phyloP scores from a whole-genome alignment of 2,329 filamentous ascomycete species.

The Fusarium sp. region DNA sequence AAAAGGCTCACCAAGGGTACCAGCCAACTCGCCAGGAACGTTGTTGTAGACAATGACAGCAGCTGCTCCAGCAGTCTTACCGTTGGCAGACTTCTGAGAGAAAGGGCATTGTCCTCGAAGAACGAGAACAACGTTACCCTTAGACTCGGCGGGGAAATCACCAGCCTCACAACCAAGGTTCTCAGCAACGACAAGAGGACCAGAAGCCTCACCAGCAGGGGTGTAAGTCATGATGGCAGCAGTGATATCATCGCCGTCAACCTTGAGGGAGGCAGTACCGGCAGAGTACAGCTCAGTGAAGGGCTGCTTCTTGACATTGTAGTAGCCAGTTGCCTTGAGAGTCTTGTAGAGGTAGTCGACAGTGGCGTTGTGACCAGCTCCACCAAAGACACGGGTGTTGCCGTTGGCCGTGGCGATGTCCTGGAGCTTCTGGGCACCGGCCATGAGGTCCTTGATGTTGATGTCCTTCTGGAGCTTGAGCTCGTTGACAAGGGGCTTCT shows the following conservation, averaged over 20 bases:
- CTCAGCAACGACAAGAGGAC: slow-evolving; percentile 58
- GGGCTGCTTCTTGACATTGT: slow-evolving; percentile 58
- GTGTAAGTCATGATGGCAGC: slow-evolving; percentile 60
- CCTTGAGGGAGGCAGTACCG: slow-evolving; percentile 47
- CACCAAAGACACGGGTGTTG: slow-evolving; percentile 58
- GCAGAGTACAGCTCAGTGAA: slow-evolving; percentile 55
- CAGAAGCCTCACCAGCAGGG: slow-evolving; percentile 58
- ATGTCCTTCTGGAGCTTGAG: slow-evolving; percentile 55
- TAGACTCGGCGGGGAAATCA: slow-evolving; percentile 65
- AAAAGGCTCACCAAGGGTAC: slow-evolving; percentile 65
- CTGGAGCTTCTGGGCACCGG: slow-evolving; percentile 58
- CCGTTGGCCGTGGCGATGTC: slow-evolving; percentile 57
- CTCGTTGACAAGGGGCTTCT: slow-evolving; percentile 52
- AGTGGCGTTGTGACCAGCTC: slow-evolving; percentile 59
- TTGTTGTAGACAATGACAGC: slow-evolving; percentile 74
- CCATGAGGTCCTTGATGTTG: slow-evolving; percentile 55
- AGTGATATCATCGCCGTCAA: slow-evolving; percentile 46
- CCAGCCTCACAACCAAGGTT: slow-evolving; percentile 65
- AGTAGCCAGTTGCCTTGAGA: slow-evolving; percentile 54
- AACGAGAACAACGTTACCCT: slow-evolving; percentile 69
- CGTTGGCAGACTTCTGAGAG: slow-evolving; percentile 66
- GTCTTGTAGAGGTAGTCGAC: slow-evolving; percentile 59
- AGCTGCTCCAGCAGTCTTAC: slow-evolving; percentile 66
- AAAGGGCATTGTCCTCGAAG: slow-evolving; percentile 70
- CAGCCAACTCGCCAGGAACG: slow-evolving; percentile 59